Percentiles rank a stretch among this genome's conserved stretches.
phyloP scores from a whole-genome alignment of 805 yeast species.

The Wickerhamomyces hampshirensis region DNA sequence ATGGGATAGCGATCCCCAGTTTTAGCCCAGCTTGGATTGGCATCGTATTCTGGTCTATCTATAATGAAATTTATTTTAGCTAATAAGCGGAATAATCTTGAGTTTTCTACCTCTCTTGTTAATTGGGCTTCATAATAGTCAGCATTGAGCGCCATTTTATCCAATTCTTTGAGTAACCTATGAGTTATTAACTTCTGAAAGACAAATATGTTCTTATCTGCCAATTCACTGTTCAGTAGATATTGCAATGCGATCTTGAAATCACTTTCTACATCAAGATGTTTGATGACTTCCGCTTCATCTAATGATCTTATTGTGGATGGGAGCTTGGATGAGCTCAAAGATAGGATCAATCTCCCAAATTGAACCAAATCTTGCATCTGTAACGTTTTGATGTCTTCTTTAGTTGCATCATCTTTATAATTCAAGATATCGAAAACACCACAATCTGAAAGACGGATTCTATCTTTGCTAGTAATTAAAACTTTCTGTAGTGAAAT shows the following conservation, averaged over 20 bases:
- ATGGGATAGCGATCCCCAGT: conserved; percentile 72
- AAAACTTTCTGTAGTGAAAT: conserved; percentile 66
- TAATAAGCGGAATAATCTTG: conserved; percentile 74
- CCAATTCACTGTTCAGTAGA: conserved; percentile 23
- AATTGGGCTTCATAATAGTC: conserved; percentile 62
- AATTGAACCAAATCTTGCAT: conserved; percentile 51
- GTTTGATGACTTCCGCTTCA: conserved; percentile 18
- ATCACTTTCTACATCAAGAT: conserved; percentile 36
- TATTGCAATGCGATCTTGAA: conserved; percentile 42
- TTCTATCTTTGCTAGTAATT: conserved; percentile 64
- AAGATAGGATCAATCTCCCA: conserved; percentile 55
- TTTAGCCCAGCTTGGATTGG: conserved; percentile 56
- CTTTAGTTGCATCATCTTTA: conserved; percentile 23
- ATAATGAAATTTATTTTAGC: conserved; percentile 75
- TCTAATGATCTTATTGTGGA: conserved; percentile 10
- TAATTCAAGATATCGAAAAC: conserved; percentile 58
- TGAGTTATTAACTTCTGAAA: conserved; percentile 38
- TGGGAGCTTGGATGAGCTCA: conserved; percentile 39
- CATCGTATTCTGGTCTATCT: conserved; percentile 66
- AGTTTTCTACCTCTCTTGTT: conserved; percentile 78
- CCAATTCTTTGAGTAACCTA: conserved; percentile 41
- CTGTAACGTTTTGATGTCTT: conserved; percentile 33
- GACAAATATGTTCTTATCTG: conserved; percentile 23
- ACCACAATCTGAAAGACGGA: conserved; percentile 69
- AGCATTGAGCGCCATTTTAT: conserved; percentile 44